These are phyloP conservation scores for Mesotaenium endlicherianum DNA, from an alignment of 139 green algal genomes.

Conservation along the genomic window DNA sequence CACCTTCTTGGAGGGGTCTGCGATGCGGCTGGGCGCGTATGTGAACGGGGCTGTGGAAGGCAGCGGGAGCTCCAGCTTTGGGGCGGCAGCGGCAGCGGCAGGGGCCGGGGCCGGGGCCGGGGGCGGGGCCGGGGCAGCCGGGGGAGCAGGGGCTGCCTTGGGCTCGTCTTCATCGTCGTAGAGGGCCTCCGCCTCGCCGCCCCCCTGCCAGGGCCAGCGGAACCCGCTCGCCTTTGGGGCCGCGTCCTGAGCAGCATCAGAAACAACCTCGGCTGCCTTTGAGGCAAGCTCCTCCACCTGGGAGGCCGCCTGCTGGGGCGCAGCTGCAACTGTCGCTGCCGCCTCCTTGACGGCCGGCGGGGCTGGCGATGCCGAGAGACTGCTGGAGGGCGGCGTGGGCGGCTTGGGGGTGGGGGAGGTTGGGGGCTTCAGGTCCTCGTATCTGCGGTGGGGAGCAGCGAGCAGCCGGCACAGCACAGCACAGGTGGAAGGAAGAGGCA, in stretches of 20 bases:
- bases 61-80: neutral
- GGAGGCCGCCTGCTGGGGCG: neutral
- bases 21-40: too few species aligned
- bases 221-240: neutral
- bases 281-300: neutral
- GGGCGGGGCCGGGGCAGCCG: neutral
- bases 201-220: constrained; percentile 13
- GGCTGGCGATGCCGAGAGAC: too few species aligned
- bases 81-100: neutral
- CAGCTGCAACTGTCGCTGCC: too few species aligned
- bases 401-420: constrained; percentile 39
- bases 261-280: neutral
- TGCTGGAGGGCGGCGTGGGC: neutral
- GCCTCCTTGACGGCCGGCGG: too few species aligned
- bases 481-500: too few species aligned
- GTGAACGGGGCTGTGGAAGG: too few species aligned
- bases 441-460: too few species aligned
- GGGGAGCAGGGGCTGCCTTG: neutral
- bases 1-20: too few species aligned
- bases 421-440: constrained; percentile 46
- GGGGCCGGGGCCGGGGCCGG: neutral
- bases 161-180: too few species aligned
- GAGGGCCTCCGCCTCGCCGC: too few species aligned
- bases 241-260: neutral
- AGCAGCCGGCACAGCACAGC: too few species aligned